Conservation (phyloP, 1,284 basidiomycete genomes). For the Mycena citricolor region DNA sequence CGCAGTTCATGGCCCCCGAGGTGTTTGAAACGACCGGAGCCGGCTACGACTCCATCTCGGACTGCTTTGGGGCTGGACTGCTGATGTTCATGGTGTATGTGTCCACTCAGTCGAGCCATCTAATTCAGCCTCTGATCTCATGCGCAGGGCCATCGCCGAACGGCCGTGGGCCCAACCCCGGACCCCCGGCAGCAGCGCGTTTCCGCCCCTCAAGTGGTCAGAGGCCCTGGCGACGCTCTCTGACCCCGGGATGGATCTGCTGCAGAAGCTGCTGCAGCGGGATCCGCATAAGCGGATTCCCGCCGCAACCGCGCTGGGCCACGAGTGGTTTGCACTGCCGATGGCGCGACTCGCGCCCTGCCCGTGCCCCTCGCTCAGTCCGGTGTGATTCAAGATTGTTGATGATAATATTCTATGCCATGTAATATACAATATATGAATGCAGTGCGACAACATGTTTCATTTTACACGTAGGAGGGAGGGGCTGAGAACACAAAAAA, state of each 20-base stretch:
- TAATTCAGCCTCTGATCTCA: too few species aligned
- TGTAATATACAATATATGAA: too few species aligned
- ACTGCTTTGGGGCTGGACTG: slow-evolving; percentile 13
- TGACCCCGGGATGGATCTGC: too few species aligned
- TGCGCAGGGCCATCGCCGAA: slow-evolving; percentile 6
- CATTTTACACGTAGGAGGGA: slow-evolving; percentile 42
- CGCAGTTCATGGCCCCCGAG: slow-evolving; percentile 16
- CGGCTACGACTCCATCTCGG: slow-evolving; percentile 13
- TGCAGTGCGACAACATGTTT: too few species aligned
- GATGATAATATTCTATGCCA: too few species aligned
- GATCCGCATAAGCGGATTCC: slow-evolving; percentile 12
- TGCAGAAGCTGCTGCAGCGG: slow-evolving; percentile 5
- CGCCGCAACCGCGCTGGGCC: slow-evolving; percentile 7
- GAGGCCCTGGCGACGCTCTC: too few species aligned
- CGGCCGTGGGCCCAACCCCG: slow-evolving; percentile 2
- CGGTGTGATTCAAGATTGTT: too few species aligned
- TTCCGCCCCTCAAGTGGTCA: not conserved
- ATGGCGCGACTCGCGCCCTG: too few species aligned
- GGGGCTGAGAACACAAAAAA: slow-evolving; percentile 34
- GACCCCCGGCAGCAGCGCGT: not conserved
- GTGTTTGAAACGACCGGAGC: not conserved
- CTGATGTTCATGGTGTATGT: slow-evolving; percentile 13
- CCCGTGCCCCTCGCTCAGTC: too few species aligned
- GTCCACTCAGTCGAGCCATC: too few species aligned
- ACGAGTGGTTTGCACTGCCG: slow-evolving; percentile 14